Percentiles rank a stretch among this genome's conserved stretches.
Conservation (phyloP, 1,284 basidiomycete genomes). For the Anthracocystis setariae region DNA sequence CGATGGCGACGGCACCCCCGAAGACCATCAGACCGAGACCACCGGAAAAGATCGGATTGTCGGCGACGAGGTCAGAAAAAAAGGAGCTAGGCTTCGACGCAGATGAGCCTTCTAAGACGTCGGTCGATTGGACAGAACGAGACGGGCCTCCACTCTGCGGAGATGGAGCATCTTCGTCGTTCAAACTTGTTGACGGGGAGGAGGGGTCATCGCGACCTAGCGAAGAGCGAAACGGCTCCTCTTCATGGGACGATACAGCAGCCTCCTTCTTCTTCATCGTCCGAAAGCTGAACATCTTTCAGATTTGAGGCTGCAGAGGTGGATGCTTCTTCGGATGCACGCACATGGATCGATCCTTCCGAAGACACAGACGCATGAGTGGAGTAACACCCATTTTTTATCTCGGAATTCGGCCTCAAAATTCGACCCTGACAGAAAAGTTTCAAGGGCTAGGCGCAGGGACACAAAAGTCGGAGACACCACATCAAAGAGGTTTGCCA, state of each 20-base stretch:
- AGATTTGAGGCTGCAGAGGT: not conserved
- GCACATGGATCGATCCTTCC: not conserved
- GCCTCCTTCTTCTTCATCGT: constrained; percentile 32
- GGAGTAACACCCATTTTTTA: not conserved
- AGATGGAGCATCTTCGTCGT: not conserved
- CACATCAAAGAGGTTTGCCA: constrained; percentile 15
- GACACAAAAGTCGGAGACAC: constrained; percentile 6
- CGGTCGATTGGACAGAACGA: not conserved
- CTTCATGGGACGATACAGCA: constrained; percentile 4
- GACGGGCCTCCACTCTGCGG: not conserved
- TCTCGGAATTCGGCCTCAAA: constrained; percentile 11
- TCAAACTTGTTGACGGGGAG: not conserved
- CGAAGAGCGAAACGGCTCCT: constrained; percentile 1
- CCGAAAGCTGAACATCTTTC: constrained; percentile 27
- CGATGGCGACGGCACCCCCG: constrained; percentile 57
- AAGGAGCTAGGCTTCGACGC: constrained; percentile 14
- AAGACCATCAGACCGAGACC: constrained; percentile 66
- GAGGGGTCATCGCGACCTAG: constrained; percentile 1
- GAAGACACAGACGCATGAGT: constrained; percentile 5
- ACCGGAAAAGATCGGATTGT: constrained; percentile 64
- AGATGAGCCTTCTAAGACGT: not conserved
- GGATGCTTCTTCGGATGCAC: not conserved
- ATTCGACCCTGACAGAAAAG: not conserved
- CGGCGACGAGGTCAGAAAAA: constrained; percentile 41
- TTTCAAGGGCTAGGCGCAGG: not conserved